Conservation (phyloP, 2,329 filamentous ascomycete species). For the Fusarium subtropicale region DNA sequence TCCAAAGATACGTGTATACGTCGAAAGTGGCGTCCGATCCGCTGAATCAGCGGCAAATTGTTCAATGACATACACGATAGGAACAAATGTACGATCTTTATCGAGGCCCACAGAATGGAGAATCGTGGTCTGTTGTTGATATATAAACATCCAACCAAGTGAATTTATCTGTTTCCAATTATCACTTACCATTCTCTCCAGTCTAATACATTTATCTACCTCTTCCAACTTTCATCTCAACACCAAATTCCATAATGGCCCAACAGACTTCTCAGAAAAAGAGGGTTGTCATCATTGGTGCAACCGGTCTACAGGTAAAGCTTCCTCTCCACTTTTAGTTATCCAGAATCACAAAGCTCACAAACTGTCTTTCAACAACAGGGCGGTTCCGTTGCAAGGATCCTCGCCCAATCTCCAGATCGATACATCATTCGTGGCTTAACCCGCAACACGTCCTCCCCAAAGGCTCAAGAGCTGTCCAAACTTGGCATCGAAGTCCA, state of each 20-base stretch:
- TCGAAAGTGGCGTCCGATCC: background rate
- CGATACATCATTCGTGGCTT: background rate
- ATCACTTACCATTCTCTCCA: too few relatives aligned
- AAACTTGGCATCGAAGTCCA: background rate
- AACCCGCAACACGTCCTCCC: background rate
- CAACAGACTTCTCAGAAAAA: background rate
- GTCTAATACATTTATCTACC: fast-evolving
- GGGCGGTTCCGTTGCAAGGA: slow-evolving; percentile 6
- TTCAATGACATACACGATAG: background rate
- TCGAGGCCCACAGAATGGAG: background rate
- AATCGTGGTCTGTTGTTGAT: background rate
- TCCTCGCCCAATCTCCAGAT: background rate
- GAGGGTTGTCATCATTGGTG: background rate
- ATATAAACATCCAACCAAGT: background rate
- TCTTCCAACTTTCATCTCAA: background rate
- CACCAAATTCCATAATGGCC: background rate
- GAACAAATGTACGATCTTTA: background rate
- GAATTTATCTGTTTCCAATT: background rate
- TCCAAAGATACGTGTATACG: background rate
- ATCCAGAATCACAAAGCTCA: background rate
- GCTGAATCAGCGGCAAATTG: slow-evolving; percentile 11
- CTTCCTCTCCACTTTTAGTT: fast-evolving
- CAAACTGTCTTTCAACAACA: background rate
- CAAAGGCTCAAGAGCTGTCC: background rate
- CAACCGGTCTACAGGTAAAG: background rate